Conservation (phyloP, 1,139 yeast genomes). For the Torulaspora globosa region DNA sequence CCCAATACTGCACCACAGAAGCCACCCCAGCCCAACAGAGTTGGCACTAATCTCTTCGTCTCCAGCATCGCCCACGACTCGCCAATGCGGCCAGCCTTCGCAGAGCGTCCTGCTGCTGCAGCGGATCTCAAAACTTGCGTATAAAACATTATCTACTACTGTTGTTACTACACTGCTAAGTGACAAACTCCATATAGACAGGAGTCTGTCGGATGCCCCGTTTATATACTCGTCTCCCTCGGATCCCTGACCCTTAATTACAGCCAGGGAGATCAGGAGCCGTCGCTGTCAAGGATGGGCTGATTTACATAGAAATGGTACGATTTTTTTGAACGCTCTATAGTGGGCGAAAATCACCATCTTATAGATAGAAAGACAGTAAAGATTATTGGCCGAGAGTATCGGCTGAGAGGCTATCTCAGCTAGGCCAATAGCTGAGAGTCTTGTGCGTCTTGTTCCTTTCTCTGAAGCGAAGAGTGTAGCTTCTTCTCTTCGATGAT, state of each 20-base stretch:
- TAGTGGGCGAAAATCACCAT: not conserved
- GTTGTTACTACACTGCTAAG: not conserved
- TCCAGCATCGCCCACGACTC: conserved; percentile 25
- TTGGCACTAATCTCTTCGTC: conserved; percentile 22
- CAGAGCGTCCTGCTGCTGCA: conserved; percentile 17
- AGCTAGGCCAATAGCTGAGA: not conserved
- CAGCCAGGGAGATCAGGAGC: not conserved
- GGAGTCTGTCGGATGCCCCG: too few species aligned
- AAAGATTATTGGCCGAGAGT: not conserved
- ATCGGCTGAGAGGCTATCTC: not conserved
- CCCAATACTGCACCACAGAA: conserved; percentile 22
- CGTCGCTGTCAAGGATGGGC: not conserved
- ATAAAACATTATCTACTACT: conserved; percentile 11
- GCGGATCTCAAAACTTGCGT: conserved; percentile 22
- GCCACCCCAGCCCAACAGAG: conserved; percentile 22
- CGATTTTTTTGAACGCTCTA: not conserved
- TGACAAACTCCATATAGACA: too few species aligned
- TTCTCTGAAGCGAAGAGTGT: conserved; percentile 36
- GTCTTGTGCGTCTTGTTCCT: conserved; percentile 14
- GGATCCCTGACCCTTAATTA: not conserved
- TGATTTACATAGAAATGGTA: not conserved
- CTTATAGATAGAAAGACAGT: not conserved
- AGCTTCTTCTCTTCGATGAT: conserved; percentile 42
- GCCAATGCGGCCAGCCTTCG: conserved; percentile 21
- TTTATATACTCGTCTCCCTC: not conserved